These are phyloP conservation scores for Trichoderma hamatum DNA, from an alignment of 2,329 filamentous ascomycete species.

Conservation along the genomic window DNA sequence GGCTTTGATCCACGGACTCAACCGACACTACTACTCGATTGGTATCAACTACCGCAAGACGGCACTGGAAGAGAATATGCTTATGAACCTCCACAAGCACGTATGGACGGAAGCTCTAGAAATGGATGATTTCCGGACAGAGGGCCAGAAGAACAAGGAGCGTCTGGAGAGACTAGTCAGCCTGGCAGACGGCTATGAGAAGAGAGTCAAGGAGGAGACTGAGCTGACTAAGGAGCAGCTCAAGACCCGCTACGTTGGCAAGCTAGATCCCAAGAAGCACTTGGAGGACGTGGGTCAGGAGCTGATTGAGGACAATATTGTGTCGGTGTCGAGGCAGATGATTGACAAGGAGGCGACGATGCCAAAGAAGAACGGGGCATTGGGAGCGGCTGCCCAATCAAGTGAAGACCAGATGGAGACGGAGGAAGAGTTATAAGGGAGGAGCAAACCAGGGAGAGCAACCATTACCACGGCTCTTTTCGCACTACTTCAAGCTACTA, in stretches of 20 bases:
- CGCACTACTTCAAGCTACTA: constrained; percentile 3
- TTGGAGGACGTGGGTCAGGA: constrained; percentile 95
- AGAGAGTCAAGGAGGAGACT: constrained; percentile 97
- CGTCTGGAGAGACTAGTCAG: constrained; percentile 84
- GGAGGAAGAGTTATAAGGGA: constrained; percentile 51
- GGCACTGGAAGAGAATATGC: constrained; percentile 96
- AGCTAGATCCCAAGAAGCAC: constrained; percentile 99
- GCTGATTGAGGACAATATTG: constrained; percentile 98
- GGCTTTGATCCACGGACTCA: constrained; percentile 95
- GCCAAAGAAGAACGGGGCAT: constrained; percentile 66
- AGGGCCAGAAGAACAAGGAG: constrained; percentile 84
- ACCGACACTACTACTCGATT: constrained; percentile 99
- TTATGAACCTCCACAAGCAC: constrained; percentile 99
- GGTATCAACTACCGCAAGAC: constrained; percentile 98
- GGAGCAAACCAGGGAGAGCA: constrained; percentile 29
- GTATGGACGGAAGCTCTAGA: constrained; percentile 97
- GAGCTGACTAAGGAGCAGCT: constrained; percentile 96
- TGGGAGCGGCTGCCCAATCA: constrained; percentile 51
- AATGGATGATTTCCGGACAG: constrained; percentile 92
- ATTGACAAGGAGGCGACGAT: constrained; percentile 98
- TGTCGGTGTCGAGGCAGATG: constrained; percentile 97
- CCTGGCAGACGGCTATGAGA: constrained; percentile 95
- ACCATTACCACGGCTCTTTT: constrained; percentile 4
- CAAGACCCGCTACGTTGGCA: constrained; percentile 98
- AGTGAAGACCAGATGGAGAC: constrained; percentile 69